Base-by-base conservation (phyloP, 148 eudicot species). In the Cornus suecica region DNA sequence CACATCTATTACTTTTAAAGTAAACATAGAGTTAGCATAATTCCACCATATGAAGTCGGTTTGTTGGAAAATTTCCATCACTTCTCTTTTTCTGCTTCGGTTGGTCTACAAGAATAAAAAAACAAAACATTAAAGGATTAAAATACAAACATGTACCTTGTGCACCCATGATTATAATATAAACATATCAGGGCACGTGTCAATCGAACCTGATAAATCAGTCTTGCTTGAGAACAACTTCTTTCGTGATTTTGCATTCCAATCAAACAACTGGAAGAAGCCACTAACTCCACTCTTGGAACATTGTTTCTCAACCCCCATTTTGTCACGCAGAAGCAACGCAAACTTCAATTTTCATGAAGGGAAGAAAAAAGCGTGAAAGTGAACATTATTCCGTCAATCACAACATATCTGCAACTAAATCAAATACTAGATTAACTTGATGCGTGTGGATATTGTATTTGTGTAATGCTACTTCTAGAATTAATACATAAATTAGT, bases 171-270 rank as follows among this genome's bases (percentile, higher is more conserved):
- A 52, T 14, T 63, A 24, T 52, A 7, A 22, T 0, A 14, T 20
- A 24, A 5, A 26, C n/a, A 24, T 65, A 66, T 56, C 25, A 56
- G 56, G 22, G 71, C 28, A 68, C 30, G 6, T 72, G 28, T 68
- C 45, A 69, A 66, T 8, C 68, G 24, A 76, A 92, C 99, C 98
- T 75, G 92, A 85, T 68, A 81, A 73, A 80, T 92, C 92, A 31
- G 91, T 87, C 72, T 85, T 92, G 90, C 88, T 87, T 2, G 93
- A 83, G 75, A 91, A 95, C 83, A 92, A 80, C 83, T 89, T 95
- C 88, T 95, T 95, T 71, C 97, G 83, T 48, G 99, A 93, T 86
- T 95, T 95, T 42, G 91, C 87, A 78, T 95, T 95, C 99, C 99
- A 95, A 81, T 95, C 97, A 85, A 95, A 95, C 60, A 95, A 85